phyloP scores from a whole-genome alignment of 805 yeast species.

The Zygoascus bituminiphila region DNA sequence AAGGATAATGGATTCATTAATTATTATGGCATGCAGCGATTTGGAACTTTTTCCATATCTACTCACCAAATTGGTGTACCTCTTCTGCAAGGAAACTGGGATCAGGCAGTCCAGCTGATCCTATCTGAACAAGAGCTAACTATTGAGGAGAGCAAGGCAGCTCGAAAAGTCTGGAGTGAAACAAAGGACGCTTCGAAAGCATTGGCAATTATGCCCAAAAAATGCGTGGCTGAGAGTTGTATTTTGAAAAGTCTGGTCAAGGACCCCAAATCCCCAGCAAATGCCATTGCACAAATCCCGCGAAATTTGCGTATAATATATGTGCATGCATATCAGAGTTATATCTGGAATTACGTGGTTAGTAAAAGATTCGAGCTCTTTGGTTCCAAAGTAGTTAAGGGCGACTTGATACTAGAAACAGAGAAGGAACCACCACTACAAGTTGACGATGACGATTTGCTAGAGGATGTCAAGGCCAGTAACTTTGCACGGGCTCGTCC shows the following conservation, averaged over 20 bases:
- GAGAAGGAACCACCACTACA: slow-evolving; percentile 18
- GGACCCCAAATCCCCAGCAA: slow-evolving; percentile 53
- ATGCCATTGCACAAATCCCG: slow-evolving; percentile 82
- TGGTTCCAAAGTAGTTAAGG: slow-evolving; percentile 65
- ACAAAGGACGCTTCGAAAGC: slow-evolving; percentile 61
- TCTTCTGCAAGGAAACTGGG: slow-evolving; percentile 67
- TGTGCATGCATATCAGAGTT: slow-evolving; percentile 96
- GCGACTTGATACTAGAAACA: slow-evolving; percentile 61
- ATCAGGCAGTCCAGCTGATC: slow-evolving; percentile 67
- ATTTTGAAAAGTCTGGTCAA: slow-evolving; percentile 54
- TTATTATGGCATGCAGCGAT: slow-evolving; percentile 97
- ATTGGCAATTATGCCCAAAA: slow-evolving; percentile 70
- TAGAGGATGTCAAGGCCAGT: slow-evolving; percentile 55
- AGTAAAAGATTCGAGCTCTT: slow-evolving; percentile 63
- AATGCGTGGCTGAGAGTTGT: slow-evolving; percentile 77
- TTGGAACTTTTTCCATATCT: slow-evolving; percentile 90
- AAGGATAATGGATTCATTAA: slow-evolving; percentile 73
- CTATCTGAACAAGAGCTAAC: slow-evolving; percentile 81
- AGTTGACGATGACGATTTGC: slow-evolving; percentile 39
- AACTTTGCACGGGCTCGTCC: slow-evolving; percentile 59
- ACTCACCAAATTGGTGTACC: slow-evolving; percentile 79
- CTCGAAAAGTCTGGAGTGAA: slow-evolving; percentile 73
- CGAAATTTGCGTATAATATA: slow-evolving; percentile 89
- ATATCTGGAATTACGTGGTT: slow-evolving; percentile 85
- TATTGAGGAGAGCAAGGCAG: slow-evolving; percentile 72